Evolutionary conservation across 768 basidiomycete genomes (phyloP).

Genomic region (Mycena haematopus): DNA sequence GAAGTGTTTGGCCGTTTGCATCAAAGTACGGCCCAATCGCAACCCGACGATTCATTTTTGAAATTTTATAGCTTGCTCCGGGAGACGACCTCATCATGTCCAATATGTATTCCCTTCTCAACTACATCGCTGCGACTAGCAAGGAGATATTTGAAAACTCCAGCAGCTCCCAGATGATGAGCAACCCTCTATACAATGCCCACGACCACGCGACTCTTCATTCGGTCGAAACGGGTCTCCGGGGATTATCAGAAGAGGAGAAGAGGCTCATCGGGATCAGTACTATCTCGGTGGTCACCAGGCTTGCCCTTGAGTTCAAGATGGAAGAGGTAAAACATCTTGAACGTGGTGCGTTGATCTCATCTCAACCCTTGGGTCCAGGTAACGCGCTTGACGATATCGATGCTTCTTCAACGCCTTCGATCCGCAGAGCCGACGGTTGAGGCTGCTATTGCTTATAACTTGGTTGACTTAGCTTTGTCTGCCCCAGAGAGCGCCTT

Average conservation of each 20-base stretch:
- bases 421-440: conserved; percentile 85
- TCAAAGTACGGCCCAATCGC: conserved; percentile 60
- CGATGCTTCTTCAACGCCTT: conserved; percentile 90
- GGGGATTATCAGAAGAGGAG: conserved; percentile 82
- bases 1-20: conserved; percentile 88
- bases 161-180: conserved; percentile 47
- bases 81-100: conserved; percentile 92
- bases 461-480: conserved; percentile 88
- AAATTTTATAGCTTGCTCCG: conserved; percentile 65
- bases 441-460: conserved; percentile 91
- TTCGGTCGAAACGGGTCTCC: conserved; percentile 67
- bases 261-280: conserved; percentile 85
- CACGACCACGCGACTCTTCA: conserved; percentile 59
- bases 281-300: conserved; percentile 89
- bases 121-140: conserved; percentile 86
- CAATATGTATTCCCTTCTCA: conserved; percentile 95
- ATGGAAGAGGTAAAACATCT: conserved; percentile 70
- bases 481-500: conserved; percentile 79
- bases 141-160: conserved; percentile 71
- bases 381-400: conserved; percentile 88
- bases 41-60: background rate
- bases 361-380: conserved; percentile 34
- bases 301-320: conserved; percentile 85
- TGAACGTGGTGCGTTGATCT: background rate
- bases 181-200: conserved; percentile 48